A percentile compares a stretch with the other conserved stretches of the same genome.
Evolutionary conservation across 257 asterid species (phyloP).

Genomic region (Solanum dulcamara): DNA sequence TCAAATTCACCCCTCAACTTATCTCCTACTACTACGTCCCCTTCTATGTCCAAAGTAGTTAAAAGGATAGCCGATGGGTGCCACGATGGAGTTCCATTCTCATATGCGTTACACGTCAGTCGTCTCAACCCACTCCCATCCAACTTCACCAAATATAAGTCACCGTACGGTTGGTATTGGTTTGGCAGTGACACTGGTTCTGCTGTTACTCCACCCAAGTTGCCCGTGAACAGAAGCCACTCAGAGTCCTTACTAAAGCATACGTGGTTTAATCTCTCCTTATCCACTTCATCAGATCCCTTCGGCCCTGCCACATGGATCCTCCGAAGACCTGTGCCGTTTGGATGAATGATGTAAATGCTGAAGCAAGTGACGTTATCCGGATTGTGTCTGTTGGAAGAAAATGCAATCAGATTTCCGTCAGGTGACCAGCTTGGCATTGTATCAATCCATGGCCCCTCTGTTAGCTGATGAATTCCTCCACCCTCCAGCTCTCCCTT

Average conservation of each 20-base stretch:
- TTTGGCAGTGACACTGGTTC: slow-evolving; percentile 72
- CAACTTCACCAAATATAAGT: slow-evolving; percentile 47
- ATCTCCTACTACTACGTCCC: slow-evolving; percentile 8
- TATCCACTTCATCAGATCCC: slow-evolving; percentile 20
- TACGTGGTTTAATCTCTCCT: slow-evolving; percentile 73
- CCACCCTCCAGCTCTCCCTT: slow-evolving; percentile 54
- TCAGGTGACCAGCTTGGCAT: slow-evolving; percentile 94
- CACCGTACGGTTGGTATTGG: slow-evolving; percentile 88
- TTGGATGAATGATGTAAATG: slow-evolving; percentile 39
- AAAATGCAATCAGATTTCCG: slow-evolving; percentile 64
- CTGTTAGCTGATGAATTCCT: slow-evolving; percentile 41
- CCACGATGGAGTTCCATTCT: slow-evolving; percentile 81
- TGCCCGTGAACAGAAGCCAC: slow-evolving; percentile 68
- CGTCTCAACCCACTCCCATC: slow-evolving; percentile 66
- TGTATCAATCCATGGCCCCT: slow-evolving; percentile 82
- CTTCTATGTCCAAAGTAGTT: neutral
- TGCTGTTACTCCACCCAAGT: slow-evolving; percentile 58
- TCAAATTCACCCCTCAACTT: slow-evolving; percentile 37
- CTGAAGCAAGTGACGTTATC: slow-evolving; percentile 32
- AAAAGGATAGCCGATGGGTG: slow-evolving; percentile 16
- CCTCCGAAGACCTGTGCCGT: slow-evolving; percentile 44
- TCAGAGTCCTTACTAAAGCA: slow-evolving; percentile 67
- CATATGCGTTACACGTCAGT: slow-evolving; percentile 72
- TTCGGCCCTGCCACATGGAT: slow-evolving; percentile 32
- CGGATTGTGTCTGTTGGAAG: slow-evolving; percentile 65